Evolutionary conservation across 352 stramenopile genomes (phyloP), one percentile per base, ranked within the genome.

Genomic region (Phytophthora multivora): DNA sequence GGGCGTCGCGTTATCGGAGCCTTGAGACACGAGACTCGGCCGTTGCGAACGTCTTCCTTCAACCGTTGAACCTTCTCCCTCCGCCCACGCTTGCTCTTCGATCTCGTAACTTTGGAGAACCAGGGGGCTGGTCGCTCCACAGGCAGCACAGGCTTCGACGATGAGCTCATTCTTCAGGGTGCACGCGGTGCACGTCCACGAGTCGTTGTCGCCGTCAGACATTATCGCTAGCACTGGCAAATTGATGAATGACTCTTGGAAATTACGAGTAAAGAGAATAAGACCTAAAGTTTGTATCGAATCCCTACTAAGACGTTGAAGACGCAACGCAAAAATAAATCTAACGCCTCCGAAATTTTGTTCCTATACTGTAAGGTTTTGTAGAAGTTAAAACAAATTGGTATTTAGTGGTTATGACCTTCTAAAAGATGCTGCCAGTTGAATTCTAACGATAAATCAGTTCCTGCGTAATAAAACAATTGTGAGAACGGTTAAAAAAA

Each of bases 121-220:
- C 13, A 89, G 51, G 13, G 83, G 83, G 45, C 80, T 91, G 8
- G 83, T 91, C n/a, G 73, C 63, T 39, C 80, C 80, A 36, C 83
- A 91, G 7, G 80, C 83, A 6, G 81, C 80, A 45, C 83, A 91
- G 1, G 63, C 65, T 74, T 84, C 71, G 10, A 75, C 69, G 10
- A 77, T 79, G 19, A 86, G 59, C 28, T 75, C 69, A 69, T 91
- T 91, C 42, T 77, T 72, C 7, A 91, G 65, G 8, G 81, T 90
- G 59, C 81, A 90, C 16, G 60, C 46, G 1, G 79, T 46, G 48
- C 79, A 90, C 42, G 46, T 83, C 81, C 81, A 90, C 4, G 59
- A 56, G 12, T 73, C 69, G 13, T 36, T 63, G 5, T 67, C 51
- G 47, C 69, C 59, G 40, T 71, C 56, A 2, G 69, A 53, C 69